Evolutionary conservation across 345 rosid species (phyloP), one percentile per base, ranked within the genome.

Genomic region (Abelmoschus esculentus): DNA sequence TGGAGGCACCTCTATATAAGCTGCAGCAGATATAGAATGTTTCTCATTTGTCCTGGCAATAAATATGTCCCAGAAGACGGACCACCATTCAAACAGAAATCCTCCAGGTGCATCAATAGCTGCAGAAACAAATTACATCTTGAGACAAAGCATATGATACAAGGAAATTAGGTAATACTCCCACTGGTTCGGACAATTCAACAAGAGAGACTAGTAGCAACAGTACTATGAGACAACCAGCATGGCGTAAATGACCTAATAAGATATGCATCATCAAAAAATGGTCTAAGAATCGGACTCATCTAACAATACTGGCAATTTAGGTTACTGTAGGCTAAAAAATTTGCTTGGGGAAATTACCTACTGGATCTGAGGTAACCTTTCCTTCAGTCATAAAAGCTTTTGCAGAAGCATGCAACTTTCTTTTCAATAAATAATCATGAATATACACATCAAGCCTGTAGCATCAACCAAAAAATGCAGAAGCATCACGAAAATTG

Each of bases 1-100:
- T 36, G 6, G 40, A 36, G 8, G 40, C 63, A 89, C 93, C 93
- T 89, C 87, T 71, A 82, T 85, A 69, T 89, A 89, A 67, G 93
- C 82, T 19, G 86, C 88, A 46, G 91, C 91, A 69, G 80, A 73
- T 62, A 83, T 86, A 0, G 88, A 89, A 77, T 89, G 89, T 76
- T 85, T 89, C 65, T 77, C 89, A 74, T 89, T 86, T 58, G 91
- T 89, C 80, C 91, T 79, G 32, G 93, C 83, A 72, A 89, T 86
- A 72, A 89, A 89, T 66, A 89, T 85, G 81, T 89, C 91, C 93
- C 91, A 88, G 66, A 86, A 88, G 42, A 86, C 90, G 56, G 87
- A 88, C 93, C 93, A 88, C 93, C 93, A 88, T 58, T 85, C 89
- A 49, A 86, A 89, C 15, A 89, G 87, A 83, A 89, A 89, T 65